Conservation (phyloP, 768 basidiomycete species). For the Rubroboletus satanas region DNA sequence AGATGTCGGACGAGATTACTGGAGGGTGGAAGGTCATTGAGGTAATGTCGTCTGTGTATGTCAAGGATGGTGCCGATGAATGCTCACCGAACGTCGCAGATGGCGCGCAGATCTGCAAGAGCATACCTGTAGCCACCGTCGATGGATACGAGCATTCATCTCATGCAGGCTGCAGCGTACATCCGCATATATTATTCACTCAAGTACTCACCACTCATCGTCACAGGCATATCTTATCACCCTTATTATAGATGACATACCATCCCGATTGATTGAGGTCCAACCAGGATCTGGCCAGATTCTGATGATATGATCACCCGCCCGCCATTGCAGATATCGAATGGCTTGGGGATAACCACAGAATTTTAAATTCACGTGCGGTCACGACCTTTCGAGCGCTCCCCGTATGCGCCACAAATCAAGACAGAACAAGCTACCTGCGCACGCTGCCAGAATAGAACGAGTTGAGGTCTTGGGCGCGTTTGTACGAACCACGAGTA, state of each 20-base stretch:
- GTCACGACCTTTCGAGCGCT: not conserved
- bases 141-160: not conserved
- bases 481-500: not conserved
- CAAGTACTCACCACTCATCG: constrained; percentile 31
- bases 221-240: constrained; percentile 29
- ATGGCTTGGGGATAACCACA: not conserved
- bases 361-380: not conserved
- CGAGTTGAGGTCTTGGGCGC: not conserved
- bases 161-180: constrained; percentile 3
- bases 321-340: not conserved
- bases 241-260: constrained; percentile 23
- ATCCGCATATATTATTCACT: constrained; percentile 14
- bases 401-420: too few relatives aligned
- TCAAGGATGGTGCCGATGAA: not conserved
- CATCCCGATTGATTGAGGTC: not conserved
- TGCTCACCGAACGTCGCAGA: constrained; percentile 30
- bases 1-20: constrained; percentile 88
- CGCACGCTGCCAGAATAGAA: not conserved
- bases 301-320: not conserved
- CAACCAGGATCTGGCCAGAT: not conserved
- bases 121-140: constrained; percentile 39
- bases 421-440: not conserved
- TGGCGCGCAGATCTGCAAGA: constrained; percentile 49
- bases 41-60: constrained; percentile 44
- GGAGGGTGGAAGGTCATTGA: constrained; percentile 98